A percentile compares a stretch with the other conserved stretches of the same genome.
Conservation (phyloP, 164 flowering plant genomes). For the Aristolochia californica region DNA sequence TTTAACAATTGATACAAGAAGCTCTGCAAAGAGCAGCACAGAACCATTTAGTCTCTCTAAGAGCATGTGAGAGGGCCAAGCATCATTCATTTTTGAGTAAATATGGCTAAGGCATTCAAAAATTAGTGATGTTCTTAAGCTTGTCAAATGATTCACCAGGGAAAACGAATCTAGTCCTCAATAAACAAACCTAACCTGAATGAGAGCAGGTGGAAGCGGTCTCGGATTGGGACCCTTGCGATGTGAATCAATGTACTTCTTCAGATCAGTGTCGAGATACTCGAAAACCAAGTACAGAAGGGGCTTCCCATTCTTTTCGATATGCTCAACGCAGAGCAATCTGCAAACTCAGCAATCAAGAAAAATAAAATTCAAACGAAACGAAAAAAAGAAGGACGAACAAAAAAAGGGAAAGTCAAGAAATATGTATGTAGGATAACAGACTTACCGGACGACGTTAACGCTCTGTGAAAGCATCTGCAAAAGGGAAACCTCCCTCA, state of each 20-base stretch:
- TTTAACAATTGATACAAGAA: slow-evolving; percentile 79
- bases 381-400: not conserved
- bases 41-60: not conserved
- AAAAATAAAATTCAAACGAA: no score
- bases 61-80: not conserved
- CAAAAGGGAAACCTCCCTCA: slow-evolving; percentile 85
- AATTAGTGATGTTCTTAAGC: no score
- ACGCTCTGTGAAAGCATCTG: slow-evolving; percentile 86
- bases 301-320: slow-evolving; percentile 64
- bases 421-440: not conserved
- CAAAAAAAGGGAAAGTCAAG: not conserved
- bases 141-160: no score
- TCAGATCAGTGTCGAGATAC: slow-evolving; percentile 90
- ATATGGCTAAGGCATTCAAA: no score
- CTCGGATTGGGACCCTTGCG: slow-evolving; percentile 74
- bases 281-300: slow-evolving; percentile 87
- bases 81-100: not conserved
- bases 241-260: slow-evolving; percentile 79
- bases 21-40: slow-evolving; percentile 30
- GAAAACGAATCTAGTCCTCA: no score
- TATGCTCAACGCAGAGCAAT: slow-evolving; percentile 80
- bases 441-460: slow-evolving; percentile 46
- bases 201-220: slow-evolving; percentile 44
- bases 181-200: slow-evolving; percentile 15
- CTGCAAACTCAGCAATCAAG: slow-evolving; percentile 11